A percentile compares a stretch with the other conserved stretches of the same genome.
Evolutionary conservation across 345 rosid genomes (phyloP).

Genomic region (Psidium friedrichsthalianum): DNA sequence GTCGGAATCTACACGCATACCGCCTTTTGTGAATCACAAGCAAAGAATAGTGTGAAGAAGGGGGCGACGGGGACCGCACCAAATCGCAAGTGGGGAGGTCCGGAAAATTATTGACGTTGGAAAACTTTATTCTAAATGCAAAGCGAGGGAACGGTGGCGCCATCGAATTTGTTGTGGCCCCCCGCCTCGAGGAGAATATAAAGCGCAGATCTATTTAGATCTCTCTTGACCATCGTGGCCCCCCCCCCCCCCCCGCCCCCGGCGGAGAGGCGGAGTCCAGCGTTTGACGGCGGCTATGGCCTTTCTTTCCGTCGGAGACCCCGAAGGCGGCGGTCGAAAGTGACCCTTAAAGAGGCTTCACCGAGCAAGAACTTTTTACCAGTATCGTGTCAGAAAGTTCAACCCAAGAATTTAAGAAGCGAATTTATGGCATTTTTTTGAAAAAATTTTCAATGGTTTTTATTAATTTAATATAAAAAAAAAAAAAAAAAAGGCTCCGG

Average conservation of each 20-base stretch:
- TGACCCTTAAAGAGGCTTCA: too few relatives aligned
- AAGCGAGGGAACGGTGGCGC: background rate
- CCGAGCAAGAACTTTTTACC: too few relatives aligned
- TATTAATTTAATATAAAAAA: too few relatives aligned
- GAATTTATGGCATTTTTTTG: too few relatives aligned
- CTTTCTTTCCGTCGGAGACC: background rate
- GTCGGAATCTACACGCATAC: fast-evolving
- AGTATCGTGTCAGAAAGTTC: too few relatives aligned
- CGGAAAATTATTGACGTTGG: background rate
- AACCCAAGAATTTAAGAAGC: too few relatives aligned
- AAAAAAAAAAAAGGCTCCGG: too few relatives aligned
- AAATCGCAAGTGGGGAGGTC: too few relatives aligned
- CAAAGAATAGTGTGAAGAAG: background rate
- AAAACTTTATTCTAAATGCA: background rate
- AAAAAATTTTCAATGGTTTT: too few relatives aligned
- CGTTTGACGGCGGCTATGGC: background rate
- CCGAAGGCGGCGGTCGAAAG: too few relatives aligned
- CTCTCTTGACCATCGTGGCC: background rate
- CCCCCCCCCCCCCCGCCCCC: background rate
- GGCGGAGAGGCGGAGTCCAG: background rate
- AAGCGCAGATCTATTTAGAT: background rate
- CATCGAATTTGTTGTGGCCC: background rate
- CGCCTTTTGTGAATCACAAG: background rate
- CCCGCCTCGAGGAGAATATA: background rate
- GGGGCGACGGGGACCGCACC: background rate